Percentiles rank a stretch among this genome's conserved stretches.
Evolutionary conservation across 345 rosid species (phyloP).

Genomic region (Populus euphratica): DNA sequence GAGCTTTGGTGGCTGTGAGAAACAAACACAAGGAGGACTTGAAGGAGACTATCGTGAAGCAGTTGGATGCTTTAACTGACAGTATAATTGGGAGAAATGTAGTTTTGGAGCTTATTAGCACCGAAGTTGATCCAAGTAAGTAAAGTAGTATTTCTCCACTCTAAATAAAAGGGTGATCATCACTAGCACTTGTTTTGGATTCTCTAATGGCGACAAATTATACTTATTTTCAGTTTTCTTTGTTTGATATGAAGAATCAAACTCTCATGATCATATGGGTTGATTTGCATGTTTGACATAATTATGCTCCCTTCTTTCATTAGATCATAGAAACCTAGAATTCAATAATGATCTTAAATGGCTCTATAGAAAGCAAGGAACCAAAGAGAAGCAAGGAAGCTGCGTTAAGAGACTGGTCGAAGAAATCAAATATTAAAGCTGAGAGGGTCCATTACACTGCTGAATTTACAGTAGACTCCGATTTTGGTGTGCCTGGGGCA

Average conservation of each 20-base stretch:
- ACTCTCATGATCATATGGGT: too few species aligned
- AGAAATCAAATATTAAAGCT: constrained; percentile 65
- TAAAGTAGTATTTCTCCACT: background rate
- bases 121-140: constrained; percentile 84
- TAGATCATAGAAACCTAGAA: background rate
- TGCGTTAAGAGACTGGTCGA: constrained; percentile 74
- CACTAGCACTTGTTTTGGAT: background rate
- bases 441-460: constrained; percentile 87
- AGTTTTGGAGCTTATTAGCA: constrained; percentile 77
- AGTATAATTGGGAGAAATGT: constrained; percentile 69
- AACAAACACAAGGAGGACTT: constrained; percentile 80
- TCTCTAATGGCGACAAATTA: background rate
- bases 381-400: constrained; percentile 79
- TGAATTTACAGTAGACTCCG: constrained; percentile 67
- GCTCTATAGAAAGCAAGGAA: constrained; percentile 54
- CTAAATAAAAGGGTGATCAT: background rate
- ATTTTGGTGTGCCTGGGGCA: constrained; percentile 86
- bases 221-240: background rate
- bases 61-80: constrained; percentile 68
- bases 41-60: constrained; percentile 66
- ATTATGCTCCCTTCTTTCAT: background rate
- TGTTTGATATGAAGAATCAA: background rate
- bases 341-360: background rate
- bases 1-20: constrained; percentile 71
- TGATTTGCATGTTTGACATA: background rate